These are phyloP conservation scores for Camelina sativa DNA, from an alignment of 345 rosid species.

Conservation along the genomic window DNA sequence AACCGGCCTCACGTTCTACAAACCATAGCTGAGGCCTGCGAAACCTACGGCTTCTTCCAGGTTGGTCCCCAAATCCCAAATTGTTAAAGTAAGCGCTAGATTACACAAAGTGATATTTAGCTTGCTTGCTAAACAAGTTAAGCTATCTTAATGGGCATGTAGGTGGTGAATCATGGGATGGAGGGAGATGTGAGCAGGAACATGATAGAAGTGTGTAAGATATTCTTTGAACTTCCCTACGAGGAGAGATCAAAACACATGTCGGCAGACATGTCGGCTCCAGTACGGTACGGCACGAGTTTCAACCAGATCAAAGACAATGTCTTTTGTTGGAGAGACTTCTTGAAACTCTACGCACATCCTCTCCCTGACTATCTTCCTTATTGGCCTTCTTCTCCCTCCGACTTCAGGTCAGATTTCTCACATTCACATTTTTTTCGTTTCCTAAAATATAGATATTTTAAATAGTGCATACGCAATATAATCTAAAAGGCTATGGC, in stretches of 20 bases:
- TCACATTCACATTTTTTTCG: not conserved
- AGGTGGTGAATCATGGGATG: slow-evolving; percentile 84
- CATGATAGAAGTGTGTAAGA: slow-evolving; percentile 67
- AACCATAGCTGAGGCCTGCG: slow-evolving; percentile 66
- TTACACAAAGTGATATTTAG: not conserved
- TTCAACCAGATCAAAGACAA: slow-evolving; percentile 82
- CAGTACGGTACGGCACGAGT: slow-evolving; percentile 88
- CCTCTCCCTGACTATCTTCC: slow-evolving; percentile 64
- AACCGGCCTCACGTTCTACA: slow-evolving; percentile 56
- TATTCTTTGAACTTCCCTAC: slow-evolving; percentile 70
- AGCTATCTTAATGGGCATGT: slow-evolving; percentile 34
- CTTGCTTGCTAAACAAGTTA: slow-evolving; percentile 18
- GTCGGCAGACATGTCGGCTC: slow-evolving; percentile 68
- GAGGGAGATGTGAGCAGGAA: slow-evolving; percentile 51
- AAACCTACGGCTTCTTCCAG: slow-evolving; percentile 82
- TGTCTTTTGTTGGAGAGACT: slow-evolving; percentile 93
- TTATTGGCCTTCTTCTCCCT: slow-evolving; percentile 91
- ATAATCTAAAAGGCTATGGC: too few relatives aligned
- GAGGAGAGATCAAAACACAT: slow-evolving; percentile 83
- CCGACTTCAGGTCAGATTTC: slow-evolving; percentile 62
- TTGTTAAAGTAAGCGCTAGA: slow-evolving; percentile 4
- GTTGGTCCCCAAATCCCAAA: slow-evolving; percentile 37
- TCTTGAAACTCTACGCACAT: slow-evolving; percentile 72
- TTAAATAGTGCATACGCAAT: not conserved
- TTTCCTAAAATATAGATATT: too few relatives aligned